Base-by-base conservation (phyloP, 768 basidiomycete species). In the Lactarius indigo region DNA sequence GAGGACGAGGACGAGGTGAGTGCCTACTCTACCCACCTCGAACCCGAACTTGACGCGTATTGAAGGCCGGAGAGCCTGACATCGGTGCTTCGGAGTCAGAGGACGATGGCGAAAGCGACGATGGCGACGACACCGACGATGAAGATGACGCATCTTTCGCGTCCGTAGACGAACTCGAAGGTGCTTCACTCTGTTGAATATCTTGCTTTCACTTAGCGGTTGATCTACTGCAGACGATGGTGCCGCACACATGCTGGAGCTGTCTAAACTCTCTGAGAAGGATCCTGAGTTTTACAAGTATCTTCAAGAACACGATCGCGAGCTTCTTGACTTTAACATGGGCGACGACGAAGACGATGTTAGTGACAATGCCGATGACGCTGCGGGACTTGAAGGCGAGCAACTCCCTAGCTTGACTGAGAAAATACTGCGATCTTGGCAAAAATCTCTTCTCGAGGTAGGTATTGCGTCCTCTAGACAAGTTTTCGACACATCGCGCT, bases 251-350 rank as follows among this genome's bases (percentile, higher is more conserved):
- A 79, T 94, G 66, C 76, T 87, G 55, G 91, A 96, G 63, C 84
- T 99, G 17, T 88, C 91, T 44, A 88, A 91, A 74, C 84, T 99
- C 41, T 92, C 92, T 1, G 91, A 96, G 77, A 94, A 94, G 75
- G 96, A 99, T 76, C 96, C 96, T n/a, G 96, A 97, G 74, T 99
- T 98, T 79, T 99, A 87, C 88, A 94, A 96, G 78, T 99, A 96
- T 75, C 82, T 99, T 2, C 90, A 96, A 79, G 93, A 98, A 78
- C 95, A 99, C 74, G 97, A 99, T 77, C 80, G 82, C 65, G 95
- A 94, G 63, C 80, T 98, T n/a, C 82, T 99, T 2, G 83, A 92
- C 5, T 98, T 98, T 74, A 72, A 81, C 61, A 77, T 73, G 28
- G 76, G 78, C 6, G 81, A 77, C 1, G 81, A 78, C 5, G 81